A percentile compares a stretch with the other conserved stretches of the same genome.
phyloP scores from a whole-genome alignment of 2,329 filamentous ascomycete genomes.

The Aspergillus alliaceus region DNA sequence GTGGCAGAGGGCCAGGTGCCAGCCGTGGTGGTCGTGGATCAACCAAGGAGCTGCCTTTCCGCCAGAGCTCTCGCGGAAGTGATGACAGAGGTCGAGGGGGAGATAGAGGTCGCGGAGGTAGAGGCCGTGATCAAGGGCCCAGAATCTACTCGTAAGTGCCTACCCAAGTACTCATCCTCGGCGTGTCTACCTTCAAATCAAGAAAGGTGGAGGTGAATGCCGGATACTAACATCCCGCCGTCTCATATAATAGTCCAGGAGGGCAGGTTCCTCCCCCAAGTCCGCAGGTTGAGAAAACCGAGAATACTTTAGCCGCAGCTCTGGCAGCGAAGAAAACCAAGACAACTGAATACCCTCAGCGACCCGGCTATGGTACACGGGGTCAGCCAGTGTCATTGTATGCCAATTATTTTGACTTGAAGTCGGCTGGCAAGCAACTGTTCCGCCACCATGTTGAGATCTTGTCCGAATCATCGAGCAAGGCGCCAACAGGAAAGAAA shows the following conservation, averaged over 20 bases:
- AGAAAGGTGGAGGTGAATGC: background rate
- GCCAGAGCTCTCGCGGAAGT: constrained; percentile 11
- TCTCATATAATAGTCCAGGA: constrained; percentile 19
- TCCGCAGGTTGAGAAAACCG: constrained; percentile 25
- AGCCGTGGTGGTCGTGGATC: constrained; percentile 27
- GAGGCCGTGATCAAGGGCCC: constrained; percentile 19
- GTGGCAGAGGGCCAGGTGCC: constrained; percentile 14
- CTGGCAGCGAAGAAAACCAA: constrained; percentile 20
- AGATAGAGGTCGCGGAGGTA: constrained; percentile 11
- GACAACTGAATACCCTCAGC: constrained; percentile 28
- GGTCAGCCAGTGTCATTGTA: constrained; percentile 34
- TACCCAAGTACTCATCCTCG: background rate
- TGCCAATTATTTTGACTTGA: constrained; percentile 42
- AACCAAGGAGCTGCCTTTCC: constrained; percentile 22
- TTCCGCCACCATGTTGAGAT: constrained; percentile 45
- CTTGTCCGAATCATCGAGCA: constrained; percentile 23
- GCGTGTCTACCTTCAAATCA: too few species aligned
- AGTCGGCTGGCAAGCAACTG: constrained; percentile 36
- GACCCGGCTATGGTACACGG: constrained; percentile 39
- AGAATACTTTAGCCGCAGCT: constrained; percentile 27
- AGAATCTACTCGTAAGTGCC: constrained; percentile 31
- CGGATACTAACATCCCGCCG: background rate
- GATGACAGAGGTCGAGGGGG: constrained; percentile 17
- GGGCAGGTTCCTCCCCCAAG: constrained; percentile 21
- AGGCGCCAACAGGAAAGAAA: constrained; percentile 40